Base-by-base conservation (phyloP, 331 rosid species). In the Phaseolus coccineus region DNA sequence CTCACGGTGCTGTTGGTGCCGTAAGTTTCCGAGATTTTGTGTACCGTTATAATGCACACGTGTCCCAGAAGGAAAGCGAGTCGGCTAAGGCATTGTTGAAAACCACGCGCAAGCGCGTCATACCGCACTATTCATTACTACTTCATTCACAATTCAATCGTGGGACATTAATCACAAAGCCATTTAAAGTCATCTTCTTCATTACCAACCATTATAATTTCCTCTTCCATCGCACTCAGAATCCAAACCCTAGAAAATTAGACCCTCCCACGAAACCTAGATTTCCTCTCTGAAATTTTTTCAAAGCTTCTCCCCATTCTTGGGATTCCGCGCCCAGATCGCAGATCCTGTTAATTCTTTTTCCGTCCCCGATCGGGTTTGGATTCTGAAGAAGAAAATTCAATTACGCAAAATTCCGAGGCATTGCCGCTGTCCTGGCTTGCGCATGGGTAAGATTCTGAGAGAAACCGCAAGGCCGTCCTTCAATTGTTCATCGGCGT, bases 361-460 rank as follows among this genome's bases (percentile, higher is more conserved):
- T 30, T 22, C 12, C 31, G 31, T 1, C 39, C 11, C 67, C 69
- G 66, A 50, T 84, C 78, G 78, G 72, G 64, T 76, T 40, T 40
- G 55, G 53, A 67, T 80, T 78, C 63, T n/a, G 40, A 9, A n/a
- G 58, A 14, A 64, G 40, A 31, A 35, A 37, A 4, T 33, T 63
- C 68, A 64, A 16, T 37, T 88, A 86, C n/a, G 53, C 77, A 1
- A 50, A 33, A 61, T 35, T 35, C n/a, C 47, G 33, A 80, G 44
- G 22, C 50, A 33, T 39, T 47, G 64, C 5, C 10, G 77, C 74
- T 77, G 59, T 79, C 47, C 81, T 47, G 87, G 80, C 82, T 80
- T 16, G 83, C 90, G 81, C 76, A 85, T 92, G 97, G 97, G 96
- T 35, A 90, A 79, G 90, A 69, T 85, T 85, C 76, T 85, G 74